Evolutionary conservation across 2,329 filamentous ascomycete genomes (phyloP).

Genomic region (Biscogniauxia marginata): DNA sequence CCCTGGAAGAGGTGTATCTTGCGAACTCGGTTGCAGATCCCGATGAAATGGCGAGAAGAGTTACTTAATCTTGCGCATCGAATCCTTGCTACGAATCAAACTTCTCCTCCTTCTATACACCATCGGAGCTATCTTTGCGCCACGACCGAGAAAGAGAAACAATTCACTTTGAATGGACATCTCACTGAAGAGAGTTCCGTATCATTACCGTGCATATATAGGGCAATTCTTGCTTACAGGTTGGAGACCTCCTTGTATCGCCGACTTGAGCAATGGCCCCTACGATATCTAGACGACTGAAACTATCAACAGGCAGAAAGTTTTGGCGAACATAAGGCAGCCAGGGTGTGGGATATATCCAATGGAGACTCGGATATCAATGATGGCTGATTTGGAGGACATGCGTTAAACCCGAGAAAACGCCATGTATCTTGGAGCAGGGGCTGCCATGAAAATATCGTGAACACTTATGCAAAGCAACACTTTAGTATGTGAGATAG

Average conservation of each 20-base stretch:
- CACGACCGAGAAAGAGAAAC: neutral
- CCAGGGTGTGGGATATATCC: neutral
- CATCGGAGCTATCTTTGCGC: neutral
- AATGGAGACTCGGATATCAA: neutral
- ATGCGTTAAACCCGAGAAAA: neutral
- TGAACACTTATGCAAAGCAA: no score
- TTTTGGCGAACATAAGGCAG: neutral
- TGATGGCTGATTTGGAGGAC: neutral
- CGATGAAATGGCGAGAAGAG: neutral
- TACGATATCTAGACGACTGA: neutral
- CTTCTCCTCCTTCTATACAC: neutral
- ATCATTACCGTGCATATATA: neutral
- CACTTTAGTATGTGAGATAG: neutral
- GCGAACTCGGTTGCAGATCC: neutral
- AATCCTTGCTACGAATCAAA: neutral
- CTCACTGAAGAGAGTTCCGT: neutral
- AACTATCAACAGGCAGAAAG: neutral
- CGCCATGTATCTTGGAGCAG: neutral
- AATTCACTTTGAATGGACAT: neutral
- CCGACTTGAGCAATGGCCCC: neutral
- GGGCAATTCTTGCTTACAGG: neutral
- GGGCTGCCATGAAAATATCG: neutral
- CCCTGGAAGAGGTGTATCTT: no score
- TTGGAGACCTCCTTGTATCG: neutral
- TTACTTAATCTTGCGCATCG: neutral